Evolutionary conservation across 1,139 yeast species (phyloP).

Genomic region (Suhomyces guaymorum): DNA sequence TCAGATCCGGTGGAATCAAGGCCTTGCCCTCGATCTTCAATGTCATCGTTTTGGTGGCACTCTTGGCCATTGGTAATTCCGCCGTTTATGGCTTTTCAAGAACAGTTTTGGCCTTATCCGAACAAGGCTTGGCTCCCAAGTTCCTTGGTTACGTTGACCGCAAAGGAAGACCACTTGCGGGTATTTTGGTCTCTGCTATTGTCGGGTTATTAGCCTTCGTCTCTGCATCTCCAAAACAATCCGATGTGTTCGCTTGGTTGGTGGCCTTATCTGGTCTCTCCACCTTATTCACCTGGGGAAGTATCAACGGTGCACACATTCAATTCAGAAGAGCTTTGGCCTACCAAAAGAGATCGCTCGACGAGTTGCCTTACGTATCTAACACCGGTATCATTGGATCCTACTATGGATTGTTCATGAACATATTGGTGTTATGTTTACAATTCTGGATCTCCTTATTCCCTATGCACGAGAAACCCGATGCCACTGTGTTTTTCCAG

Average conservation of each 20-base stretch:
- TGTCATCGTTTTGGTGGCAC: slow-evolving; percentile 43
- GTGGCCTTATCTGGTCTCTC: slow-evolving; percentile 44
- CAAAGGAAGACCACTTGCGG: slow-evolving; percentile 45
- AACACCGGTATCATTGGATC: slow-evolving; percentile 43
- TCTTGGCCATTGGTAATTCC: slow-evolving; percentile 46
- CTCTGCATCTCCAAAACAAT: slow-evolving; percentile 39
- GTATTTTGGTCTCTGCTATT: slow-evolving; percentile 33
- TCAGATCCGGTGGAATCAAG: slow-evolving; percentile 51
- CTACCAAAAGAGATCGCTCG: slow-evolving; percentile 28
- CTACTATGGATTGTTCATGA: slow-evolving; percentile 34
- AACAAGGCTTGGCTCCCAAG: slow-evolving; percentile 44
- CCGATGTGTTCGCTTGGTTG: slow-evolving; percentile 42
- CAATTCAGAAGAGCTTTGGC: slow-evolving; percentile 42
- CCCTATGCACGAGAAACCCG: slow-evolving; percentile 36
- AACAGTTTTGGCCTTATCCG: slow-evolving; percentile 42
- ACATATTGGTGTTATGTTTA: slow-evolving; percentile 35
- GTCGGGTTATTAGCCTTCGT: slow-evolving; percentile 44
- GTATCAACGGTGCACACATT: slow-evolving; percentile 39
- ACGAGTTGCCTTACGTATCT: slow-evolving; percentile 41
- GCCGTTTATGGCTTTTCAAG: slow-evolving; percentile 49
- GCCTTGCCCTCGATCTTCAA: slow-evolving; percentile 47
- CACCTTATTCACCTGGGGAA: slow-evolving; percentile 45
- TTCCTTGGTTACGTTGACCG: slow-evolving; percentile 39
- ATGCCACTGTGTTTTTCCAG: slow-evolving; percentile 32
- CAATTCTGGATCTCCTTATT: slow-evolving; percentile 47